Conservation (phyloP, 306 rosid species). For the Cyamopsis tetragonoloba region DNA sequence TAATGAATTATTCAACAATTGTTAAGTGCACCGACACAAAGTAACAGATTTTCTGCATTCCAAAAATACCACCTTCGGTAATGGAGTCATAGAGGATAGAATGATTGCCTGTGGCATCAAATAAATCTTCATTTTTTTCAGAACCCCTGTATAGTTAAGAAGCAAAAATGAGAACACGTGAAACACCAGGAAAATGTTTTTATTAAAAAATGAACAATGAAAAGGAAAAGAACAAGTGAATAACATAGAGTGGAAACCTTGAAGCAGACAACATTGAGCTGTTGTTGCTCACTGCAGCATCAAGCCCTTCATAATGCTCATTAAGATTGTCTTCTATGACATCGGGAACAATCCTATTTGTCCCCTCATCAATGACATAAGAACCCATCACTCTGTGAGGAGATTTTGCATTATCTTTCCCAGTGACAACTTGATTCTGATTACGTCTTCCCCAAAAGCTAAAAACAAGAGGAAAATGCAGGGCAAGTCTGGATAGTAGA, state of each 20-base stretch:
- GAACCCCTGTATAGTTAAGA: constrained; percentile 40
- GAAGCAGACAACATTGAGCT: constrained; percentile 36
- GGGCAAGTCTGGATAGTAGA: constrained; percentile 68
- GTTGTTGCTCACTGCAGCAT: constrained; percentile 23
- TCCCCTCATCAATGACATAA: constrained; percentile 26
- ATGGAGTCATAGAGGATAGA: constrained; percentile 35
- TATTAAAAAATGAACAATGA: not conserved
- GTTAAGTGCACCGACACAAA: constrained; percentile 2
- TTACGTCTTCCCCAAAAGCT: constrained; percentile 49
- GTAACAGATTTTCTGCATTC: not conserved
- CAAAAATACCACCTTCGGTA: constrained; percentile 47
- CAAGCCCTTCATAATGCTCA: constrained; percentile 27
- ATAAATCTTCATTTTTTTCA: constrained; percentile 39
- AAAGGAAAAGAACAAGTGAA: not conserved
- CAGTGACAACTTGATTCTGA: constrained; percentile 31
- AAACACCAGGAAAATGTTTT: not conserved
- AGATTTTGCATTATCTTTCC: constrained; percentile 32
- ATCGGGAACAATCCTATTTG: constrained; percentile 30
- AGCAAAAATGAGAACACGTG: constrained; percentile 14
- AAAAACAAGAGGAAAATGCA: constrained; percentile 66
- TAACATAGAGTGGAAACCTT: constrained; percentile 44
- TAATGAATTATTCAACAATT: constrained; percentile 2
- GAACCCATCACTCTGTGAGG: constrained; percentile 29
- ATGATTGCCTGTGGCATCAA: constrained; percentile 30
- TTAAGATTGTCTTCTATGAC: constrained; percentile 31